These are phyloP conservation scores for Pyronema domesticum DNA, from an alignment of 495 filamentous ascomycete species.

Conservation along the genomic window DNA sequence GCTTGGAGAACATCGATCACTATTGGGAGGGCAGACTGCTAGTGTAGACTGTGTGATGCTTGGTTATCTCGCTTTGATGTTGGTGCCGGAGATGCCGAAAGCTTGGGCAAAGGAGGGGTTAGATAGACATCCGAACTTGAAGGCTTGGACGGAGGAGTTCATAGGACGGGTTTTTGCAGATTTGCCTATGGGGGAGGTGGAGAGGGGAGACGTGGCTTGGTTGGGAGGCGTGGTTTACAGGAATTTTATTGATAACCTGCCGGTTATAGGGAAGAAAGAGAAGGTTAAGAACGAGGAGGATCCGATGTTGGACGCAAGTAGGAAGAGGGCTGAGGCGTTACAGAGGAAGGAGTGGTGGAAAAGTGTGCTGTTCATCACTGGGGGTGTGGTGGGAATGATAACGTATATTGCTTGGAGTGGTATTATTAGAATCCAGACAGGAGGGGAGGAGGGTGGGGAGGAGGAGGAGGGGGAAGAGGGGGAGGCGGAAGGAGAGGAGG, in stretches of 20 bases:
- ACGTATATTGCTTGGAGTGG: conserved; percentile 19
- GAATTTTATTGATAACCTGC: conserved; percentile 5
- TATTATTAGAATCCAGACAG: not conserved
- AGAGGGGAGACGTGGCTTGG: conserved; percentile 16
- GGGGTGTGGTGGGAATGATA: conserved; percentile 12
- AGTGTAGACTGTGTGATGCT: conserved; percentile 60
- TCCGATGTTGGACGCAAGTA: conserved; percentile 2
- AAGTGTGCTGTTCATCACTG: conserved; percentile 6
- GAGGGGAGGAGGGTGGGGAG: not conserved
- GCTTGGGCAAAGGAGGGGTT: conserved; percentile 16
- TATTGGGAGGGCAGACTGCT: conserved; percentile 33
- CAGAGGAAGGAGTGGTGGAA: conserved; percentile 9
- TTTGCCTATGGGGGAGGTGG: not conserved
- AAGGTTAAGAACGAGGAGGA: conserved; percentile 10
- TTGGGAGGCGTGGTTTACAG: conserved; percentile 1
- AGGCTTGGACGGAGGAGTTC: conserved; percentile 9
- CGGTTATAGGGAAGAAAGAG: not conserved
- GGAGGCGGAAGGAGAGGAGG: not conserved
- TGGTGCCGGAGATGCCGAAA: conserved; percentile 50
- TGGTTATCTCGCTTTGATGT: conserved; percentile 59
- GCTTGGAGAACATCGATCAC: conserved; percentile 31
- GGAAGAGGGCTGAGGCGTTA: conserved; percentile 1
- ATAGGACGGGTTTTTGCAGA: not conserved
- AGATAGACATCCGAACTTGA: not conserved
- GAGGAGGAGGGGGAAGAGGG: not conserved